A percentile compares a stretch with the other conserved stretches of the same genome.
phyloP scores from a whole-genome alignment of 1,284 basidiomycete species.

The Sanguinoderma infundibulare region DNA sequence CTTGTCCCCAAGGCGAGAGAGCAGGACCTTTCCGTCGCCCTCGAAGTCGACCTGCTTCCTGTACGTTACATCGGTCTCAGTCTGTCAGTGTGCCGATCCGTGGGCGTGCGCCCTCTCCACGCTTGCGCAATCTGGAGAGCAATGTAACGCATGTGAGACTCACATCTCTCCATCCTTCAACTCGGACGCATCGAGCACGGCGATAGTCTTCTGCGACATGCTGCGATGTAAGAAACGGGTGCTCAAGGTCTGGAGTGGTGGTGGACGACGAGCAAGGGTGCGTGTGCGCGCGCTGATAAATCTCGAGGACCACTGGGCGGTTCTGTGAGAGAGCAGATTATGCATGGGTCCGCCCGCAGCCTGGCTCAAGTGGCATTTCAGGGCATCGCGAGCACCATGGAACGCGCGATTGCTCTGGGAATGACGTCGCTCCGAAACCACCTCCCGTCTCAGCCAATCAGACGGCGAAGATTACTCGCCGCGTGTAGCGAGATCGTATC shows the following conservation, averaged over 20 bases:
- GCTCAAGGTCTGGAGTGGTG: not conserved
- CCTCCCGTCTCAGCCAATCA: not conserved
- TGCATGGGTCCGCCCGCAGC: constrained; percentile 10
- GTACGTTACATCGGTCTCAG: constrained; percentile 4
- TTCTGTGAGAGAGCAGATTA: constrained; percentile 21
- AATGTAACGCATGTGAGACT: constrained; percentile 20
- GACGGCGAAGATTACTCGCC: not conserved
- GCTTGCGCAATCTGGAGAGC: too few species aligned
- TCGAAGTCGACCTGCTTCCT: constrained; percentile 87
- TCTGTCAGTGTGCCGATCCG: too few species aligned
- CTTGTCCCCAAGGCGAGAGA: constrained; percentile 79
- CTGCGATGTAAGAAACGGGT: constrained; percentile 15
- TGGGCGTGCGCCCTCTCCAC: too few species aligned
- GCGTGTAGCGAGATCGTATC: not conserved
- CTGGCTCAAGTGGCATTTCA: constrained; percentile 1
- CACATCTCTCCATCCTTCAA: constrained; percentile 82
- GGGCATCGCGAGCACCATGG: constrained; percentile 9
- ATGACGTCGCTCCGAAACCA: not conserved
- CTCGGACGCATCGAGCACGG: constrained; percentile 68
- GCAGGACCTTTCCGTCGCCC: constrained; percentile 76
- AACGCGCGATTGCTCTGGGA: not conserved
- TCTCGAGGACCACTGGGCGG: not conserved
- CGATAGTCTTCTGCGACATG: constrained; percentile 58
- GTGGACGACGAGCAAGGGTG: constrained; percentile 14
- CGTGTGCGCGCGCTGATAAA: constrained; percentile 11